Conservation (phyloP, 1,139 yeast genomes). For the Kodamaea anthophila region DNA sequence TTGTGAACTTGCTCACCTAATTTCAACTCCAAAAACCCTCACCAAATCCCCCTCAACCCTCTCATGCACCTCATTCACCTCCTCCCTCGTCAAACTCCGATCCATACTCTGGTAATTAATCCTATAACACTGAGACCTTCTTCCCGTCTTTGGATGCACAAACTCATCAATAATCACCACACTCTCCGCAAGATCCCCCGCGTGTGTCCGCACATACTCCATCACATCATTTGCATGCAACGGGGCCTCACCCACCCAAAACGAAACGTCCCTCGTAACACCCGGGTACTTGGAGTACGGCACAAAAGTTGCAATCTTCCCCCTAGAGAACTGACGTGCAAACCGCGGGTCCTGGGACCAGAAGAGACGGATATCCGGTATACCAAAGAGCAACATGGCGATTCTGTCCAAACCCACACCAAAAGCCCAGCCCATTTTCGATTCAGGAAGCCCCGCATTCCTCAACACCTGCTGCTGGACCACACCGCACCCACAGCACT, state of each 20-base stretch:
- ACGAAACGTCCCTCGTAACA: constrained; percentile 79
- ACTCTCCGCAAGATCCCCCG: constrained; percentile 85
- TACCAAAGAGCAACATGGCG: constrained; percentile 91
- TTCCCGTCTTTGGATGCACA: constrained; percentile 75
- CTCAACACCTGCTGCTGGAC: constrained; percentile 73
- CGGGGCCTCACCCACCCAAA: constrained; percentile 55
- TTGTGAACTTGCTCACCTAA: too few species aligned
- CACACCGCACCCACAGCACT: constrained; percentile 94
- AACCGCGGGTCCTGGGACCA: constrained; percentile 88
- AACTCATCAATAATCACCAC: constrained; percentile 79
- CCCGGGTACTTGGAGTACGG: constrained; percentile 94
- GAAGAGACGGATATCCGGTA: constrained; percentile 89
- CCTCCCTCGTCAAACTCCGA: constrained; percentile 75
- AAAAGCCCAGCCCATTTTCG: constrained; percentile 90
- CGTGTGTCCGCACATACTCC: constrained; percentile 82
- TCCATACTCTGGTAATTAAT: constrained; percentile 95
- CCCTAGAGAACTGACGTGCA: constrained; percentile 59
- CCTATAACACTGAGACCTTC: constrained; percentile 78
- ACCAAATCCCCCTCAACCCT: constrained; percentile 53
- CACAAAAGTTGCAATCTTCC: constrained; percentile 63
- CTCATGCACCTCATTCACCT: constrained; percentile 66
- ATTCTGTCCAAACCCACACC: constrained; percentile 94
- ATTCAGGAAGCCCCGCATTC: constrained; percentile 61
- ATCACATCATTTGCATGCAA: constrained; percentile 86
- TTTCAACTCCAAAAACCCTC: constrained; percentile 48